These are phyloP conservation scores for Aspergillus coremiiformis DNA, from an alignment of 495 filamentous ascomycete genomes.

Conservation along the genomic window DNA sequence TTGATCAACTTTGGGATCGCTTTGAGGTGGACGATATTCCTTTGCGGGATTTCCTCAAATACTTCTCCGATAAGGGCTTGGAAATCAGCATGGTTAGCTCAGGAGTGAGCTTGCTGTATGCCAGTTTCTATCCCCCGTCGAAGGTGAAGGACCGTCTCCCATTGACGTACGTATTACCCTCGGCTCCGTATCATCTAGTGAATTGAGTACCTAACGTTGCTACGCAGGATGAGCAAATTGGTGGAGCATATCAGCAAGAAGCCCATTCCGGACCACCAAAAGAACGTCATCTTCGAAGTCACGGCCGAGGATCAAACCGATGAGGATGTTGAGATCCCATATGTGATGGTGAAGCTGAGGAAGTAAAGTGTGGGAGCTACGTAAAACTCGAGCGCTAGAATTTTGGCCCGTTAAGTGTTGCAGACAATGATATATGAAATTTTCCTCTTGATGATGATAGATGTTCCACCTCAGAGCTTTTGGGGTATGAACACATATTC, in stretches of 20 bases:
- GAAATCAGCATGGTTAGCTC: conserved; percentile 89
- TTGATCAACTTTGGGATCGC: conserved; percentile 97
- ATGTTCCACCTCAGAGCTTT: background rate
- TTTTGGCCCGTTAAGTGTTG: background rate
- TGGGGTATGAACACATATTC: background rate
- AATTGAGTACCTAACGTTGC: conserved; percentile 7
- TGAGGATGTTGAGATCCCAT: conserved; percentile 96
- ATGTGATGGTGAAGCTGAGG: conserved; percentile 78
- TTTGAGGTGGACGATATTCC: conserved; percentile 88
- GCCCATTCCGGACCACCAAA: conserved; percentile 81
- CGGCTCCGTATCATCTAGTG: background rate
- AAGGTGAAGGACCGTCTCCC: conserved; percentile 80
- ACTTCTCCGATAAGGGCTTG: conserved; percentile 74
- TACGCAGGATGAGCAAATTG: conserved; percentile 68
- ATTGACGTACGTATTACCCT: conserved; percentile 49
- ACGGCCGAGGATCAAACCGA: conserved; percentile 83
- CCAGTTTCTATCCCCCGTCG: conserved; percentile 80
- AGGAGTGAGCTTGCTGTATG: conserved; percentile 92
- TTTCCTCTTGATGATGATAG: background rate
- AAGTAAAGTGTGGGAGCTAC: conserved; percentile 23
- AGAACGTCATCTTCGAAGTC: conserved; percentile 93
- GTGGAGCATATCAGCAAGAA: conserved; percentile 89
- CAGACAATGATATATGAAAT: background rate
- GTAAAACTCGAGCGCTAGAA: background rate
- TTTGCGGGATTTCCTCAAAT: conserved; percentile 69